These are phyloP conservation scores for Cystofilobasidium ferigula DNA, from an alignment of 768 basidiomycete species.

Conservation along the genomic window DNA sequence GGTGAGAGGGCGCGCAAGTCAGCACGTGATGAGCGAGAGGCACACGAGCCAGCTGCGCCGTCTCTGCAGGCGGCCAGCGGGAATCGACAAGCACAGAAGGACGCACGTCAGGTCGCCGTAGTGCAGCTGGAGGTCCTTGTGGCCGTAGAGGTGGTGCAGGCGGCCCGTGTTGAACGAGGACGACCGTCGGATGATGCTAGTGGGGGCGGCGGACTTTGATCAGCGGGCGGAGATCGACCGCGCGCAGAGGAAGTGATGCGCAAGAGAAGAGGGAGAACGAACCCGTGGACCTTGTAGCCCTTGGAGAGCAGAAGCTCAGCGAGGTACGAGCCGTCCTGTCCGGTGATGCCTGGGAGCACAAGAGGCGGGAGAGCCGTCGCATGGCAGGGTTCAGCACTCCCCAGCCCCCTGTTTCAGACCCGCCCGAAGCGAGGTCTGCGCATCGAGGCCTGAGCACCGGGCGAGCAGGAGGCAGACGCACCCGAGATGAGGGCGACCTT, in stretches of 20 bases:
- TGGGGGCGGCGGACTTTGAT: background rate
- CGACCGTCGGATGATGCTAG: conserved; percentile 80
- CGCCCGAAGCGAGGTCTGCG: background rate
- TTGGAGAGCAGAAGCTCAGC: conserved; percentile 71
- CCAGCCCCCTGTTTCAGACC: background rate
- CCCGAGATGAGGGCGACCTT: conserved; percentile 91
- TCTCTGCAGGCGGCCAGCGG: background rate
- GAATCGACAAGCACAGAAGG: background rate
- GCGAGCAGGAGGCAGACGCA: conserved; percentile 36
- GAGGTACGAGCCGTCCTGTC: conserved; percentile 93
- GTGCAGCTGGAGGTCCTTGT: conserved; percentile 30
- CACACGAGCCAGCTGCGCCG: background rate
- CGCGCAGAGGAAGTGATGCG: background rate
- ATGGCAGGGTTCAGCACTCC: background rate
- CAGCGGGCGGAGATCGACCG: background rate
- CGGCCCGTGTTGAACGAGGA: conserved; percentile 97
- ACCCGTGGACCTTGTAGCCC: conserved; percentile 78
- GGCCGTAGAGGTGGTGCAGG: conserved; percentile 70
- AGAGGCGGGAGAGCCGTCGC: background rate
- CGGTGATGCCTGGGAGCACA: conserved; percentile 63
- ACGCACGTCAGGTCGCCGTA: conserved; percentile 30
- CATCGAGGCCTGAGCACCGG: background rate
- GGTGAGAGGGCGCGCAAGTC: conserved; percentile 43
- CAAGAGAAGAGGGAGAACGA: conserved; percentile 7
- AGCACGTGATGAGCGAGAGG: background rate